These are phyloP conservation scores for Tetrapisispora namnaoensis DNA, from an alignment of 805 yeast species.

Conservation along the genomic window DNA sequence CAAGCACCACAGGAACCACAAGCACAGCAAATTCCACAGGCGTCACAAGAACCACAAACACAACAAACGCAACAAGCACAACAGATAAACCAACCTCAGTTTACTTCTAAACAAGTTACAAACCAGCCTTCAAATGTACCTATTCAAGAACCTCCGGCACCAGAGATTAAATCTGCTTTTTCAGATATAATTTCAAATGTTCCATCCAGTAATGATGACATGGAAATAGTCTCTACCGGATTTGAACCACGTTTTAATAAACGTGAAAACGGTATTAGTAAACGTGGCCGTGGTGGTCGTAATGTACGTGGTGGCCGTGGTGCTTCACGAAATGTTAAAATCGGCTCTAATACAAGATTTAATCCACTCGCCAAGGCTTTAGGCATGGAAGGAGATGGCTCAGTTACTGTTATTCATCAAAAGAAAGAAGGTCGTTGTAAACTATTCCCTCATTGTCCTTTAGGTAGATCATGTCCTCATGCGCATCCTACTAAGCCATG, in stretches of 20 bases:
- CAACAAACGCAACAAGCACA: slow-evolving; percentile 5
- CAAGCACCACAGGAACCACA: slow-evolving; percentile 7
- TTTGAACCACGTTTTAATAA: slow-evolving; percentile 16
- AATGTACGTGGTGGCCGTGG: slow-evolving; percentile 16
- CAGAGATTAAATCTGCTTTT: slow-evolving; percentile 19
- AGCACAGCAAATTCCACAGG: slow-evolving; percentile 4
- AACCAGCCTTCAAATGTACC: not conserved
- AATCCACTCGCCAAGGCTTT: slow-evolving; percentile 33
- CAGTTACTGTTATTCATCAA: slow-evolving; percentile 32
- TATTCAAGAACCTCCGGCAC: not conserved
- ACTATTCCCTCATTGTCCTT: slow-evolving; percentile 60
- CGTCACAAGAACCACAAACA: slow-evolving; percentile 6
- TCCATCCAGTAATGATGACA: slow-evolving; percentile 7
- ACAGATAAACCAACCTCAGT: not conserved
- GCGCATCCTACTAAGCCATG: slow-evolving; percentile 78
- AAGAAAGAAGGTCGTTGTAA: slow-evolving; percentile 57
- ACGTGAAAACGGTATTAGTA: slow-evolving; percentile 14
- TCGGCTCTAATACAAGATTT: slow-evolving; percentile 25
- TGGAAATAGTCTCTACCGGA: slow-evolving; percentile 9
- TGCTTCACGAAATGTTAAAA: slow-evolving; percentile 5
- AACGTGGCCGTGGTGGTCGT: slow-evolving; percentile 18
- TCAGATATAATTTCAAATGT: slow-evolving; percentile 19
- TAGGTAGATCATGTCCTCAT: slow-evolving; percentile 54
- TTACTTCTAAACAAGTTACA: not conserved
- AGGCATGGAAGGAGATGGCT: slow-evolving; percentile 24